A percentile compares a stretch with the other conserved stretches of the same genome.
Evolutionary conservation across 2,329 filamentous ascomycete species (phyloP).

Genomic region (Pyrenophora tritici-repentis): DNA sequence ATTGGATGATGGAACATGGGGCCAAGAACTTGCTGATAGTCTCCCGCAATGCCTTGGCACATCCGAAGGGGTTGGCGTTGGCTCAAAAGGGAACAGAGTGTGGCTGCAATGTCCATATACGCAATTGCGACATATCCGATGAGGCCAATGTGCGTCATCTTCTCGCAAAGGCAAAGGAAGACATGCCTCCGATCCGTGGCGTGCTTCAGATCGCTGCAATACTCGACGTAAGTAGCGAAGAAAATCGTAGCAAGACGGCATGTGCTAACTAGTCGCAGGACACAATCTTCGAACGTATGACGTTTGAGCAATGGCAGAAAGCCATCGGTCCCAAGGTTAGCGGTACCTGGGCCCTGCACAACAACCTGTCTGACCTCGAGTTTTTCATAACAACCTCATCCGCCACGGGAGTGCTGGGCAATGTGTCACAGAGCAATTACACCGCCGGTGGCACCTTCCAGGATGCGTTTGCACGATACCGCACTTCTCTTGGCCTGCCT

Average conservation of each 20-base stretch:
- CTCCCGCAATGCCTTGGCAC: slow-evolving; percentile 1
- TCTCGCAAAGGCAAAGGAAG: no score
- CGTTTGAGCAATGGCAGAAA: not conserved
- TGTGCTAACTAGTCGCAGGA: no score
- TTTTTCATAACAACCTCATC: slow-evolving; percentile 43
- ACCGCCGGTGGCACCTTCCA: slow-evolving; percentile 50
- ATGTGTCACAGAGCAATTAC: slow-evolving; percentile 53
- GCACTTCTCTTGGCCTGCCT: slow-evolving; percentile 29
- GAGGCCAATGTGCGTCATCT: not conserved
- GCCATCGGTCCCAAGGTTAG: slow-evolving; percentile 13
- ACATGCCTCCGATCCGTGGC: no score
- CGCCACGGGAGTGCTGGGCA: slow-evolving; percentile 26
- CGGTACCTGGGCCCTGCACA: slow-evolving; percentile 34
- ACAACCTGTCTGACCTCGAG: slow-evolving; percentile 19
- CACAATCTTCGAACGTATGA: no score
- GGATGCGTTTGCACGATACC: slow-evolving; percentile 28
- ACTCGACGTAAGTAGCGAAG: no score
- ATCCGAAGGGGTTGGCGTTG: not conserved
- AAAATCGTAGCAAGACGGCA: no score
- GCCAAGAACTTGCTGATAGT: slow-evolving; percentile 22
- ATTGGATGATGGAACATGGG: slow-evolving; percentile 21
- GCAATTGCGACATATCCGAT: slow-evolving; percentile 2
- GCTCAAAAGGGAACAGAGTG: not conserved
- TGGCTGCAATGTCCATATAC: not conserved
- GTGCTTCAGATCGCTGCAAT: no score